Evolutionary conservation across 2,329 filamentous ascomycete species (phyloP), one percentile per base, ranked within the genome.

Genomic region (Colletotrichum destructivum): DNA sequence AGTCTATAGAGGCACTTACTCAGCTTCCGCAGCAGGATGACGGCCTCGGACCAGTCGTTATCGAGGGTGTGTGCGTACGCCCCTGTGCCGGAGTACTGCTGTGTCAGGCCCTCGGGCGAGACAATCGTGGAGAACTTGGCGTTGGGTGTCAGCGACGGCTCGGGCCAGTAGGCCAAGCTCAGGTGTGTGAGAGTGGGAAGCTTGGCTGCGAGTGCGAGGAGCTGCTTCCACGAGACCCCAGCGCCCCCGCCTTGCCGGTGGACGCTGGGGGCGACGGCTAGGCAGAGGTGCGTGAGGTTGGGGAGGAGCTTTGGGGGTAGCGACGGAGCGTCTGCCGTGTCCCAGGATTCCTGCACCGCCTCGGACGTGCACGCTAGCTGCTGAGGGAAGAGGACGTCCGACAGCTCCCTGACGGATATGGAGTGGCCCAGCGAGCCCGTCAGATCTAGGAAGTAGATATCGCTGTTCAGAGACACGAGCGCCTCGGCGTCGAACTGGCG

Each of bases 131-230:
- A 80, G 35, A 82, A 82, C 69, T 83, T 85, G 8, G 88, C 85
- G 74, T 88, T 87, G 11, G 88, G 87, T 2, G 88, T 89, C n/a
- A 90, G 79, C 18, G 84, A 85, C 2, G 90, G 90, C 61, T 86
- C 84, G 1, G 90, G 90, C 90, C 90, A 92, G 77, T 87, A 88
- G 18, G 89, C 88, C 8, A 92, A 83, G 74, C 86, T 90, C 51
- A 92, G 82, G 75, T 92, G 89, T 2, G 90, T 92, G 49, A 92
- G 79, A 16, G 83, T 85, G 0, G 84, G 84, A 8, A 90, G 78
- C 74, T 87, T 88, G 13, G 82, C 78, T 0, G 88, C 85, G n/a
- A 92, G 78, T 2, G 83, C 75, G 31, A 92, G 81, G 5, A 92
- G 84, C 46, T 90, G 88, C 59, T 85, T 87, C 90, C 90, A 92